Base-by-base conservation (phyloP, 2,329 filamentous ascomycete species). In the Huntiella abstrusa region DNA sequence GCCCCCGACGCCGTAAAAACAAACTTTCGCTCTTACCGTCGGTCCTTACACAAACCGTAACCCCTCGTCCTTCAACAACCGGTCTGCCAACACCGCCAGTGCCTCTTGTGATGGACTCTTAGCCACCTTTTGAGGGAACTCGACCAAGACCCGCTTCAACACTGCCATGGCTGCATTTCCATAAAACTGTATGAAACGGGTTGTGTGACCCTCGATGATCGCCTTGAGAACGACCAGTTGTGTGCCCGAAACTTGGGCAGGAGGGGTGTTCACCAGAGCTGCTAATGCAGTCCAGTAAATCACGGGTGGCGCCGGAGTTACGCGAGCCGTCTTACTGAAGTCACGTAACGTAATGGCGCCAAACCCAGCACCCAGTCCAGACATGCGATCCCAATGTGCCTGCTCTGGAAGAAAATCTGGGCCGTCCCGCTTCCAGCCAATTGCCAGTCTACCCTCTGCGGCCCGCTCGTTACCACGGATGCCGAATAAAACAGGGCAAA, bases 401-500 rank as follows among this genome's bases (percentile, higher is more conserved):
- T 85, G 77, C 54, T 83, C 77, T 1, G 68, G 64, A 49, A 81
- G 67, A 66, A 72, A 88, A 5, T 63, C 62, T 4, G 69, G 67
- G 6, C 64, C 68, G 10, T 75, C 70, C 52, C 68, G 74, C 60
- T 68, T 71, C 84, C 85, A 93, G 0, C 84, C 85, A 2, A 93
- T 61, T n/a, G 72, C 69, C 13, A 61, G 53, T 10, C 78, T 72
- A 1, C 84, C 85, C 8, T 67, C 66, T 40, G 76, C 70, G 1
- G 78, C 92, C 51, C 70, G 77, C 58, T 93, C 84, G 51, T 68
- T 76, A 17, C 84, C 87, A 38, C 75, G 71, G 52, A 87, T 75
- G 13, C 88, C 88, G 58, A 92, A 96, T 0, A 98, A 66, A 1
- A 86, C 78, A 0, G 91, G 88, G 55, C 85, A 93, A 3, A 75